Base-by-base conservation (phyloP, 768 basidiomycete species). In the Lactarius trivialis region DNA sequence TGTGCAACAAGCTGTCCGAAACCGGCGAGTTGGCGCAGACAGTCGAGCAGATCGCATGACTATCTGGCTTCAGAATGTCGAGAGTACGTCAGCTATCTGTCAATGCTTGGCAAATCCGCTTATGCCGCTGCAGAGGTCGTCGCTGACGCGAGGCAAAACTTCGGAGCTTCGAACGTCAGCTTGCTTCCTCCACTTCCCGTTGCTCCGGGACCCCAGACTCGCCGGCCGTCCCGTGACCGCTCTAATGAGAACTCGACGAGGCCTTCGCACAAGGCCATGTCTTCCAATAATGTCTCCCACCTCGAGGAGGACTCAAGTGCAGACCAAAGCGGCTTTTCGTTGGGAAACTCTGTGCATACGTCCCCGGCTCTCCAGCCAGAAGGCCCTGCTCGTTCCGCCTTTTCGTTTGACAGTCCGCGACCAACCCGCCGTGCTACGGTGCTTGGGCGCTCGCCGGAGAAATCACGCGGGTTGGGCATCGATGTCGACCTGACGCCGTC, bases 1-100 rank as follows among this genome's bases (percentile, higher is more conserved):
- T 28, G 80, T 83, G 54, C 78, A 76, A 41, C 80, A 83, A 66
- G 81, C 82, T 0, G 76, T 76, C 34, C 80, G 78, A 48, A 82
- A 76, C 67, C 82, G 83, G 62, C 79, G 76, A 43, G 67, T 82
- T 21, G 82, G 78, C 32, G 80, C 77, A 30, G 86, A 86, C 64
- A 79, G 77, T 39, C 74, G 76, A 54, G 64, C 76, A 3, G 89
- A 93, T 67, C 78, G 90, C 56, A 85, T 93, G 86, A 80, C 84
- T 1, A 75, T 87, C 56, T 93, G 91, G 91, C 87, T 91, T 74
- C 82, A 82, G 67, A 89, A 84, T 61, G 88, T 91, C 17, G 90
- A 93, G 74, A 86, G 91, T 91, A 71, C 70, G 89, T 82, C 9
- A 11, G 39, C 6, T 4, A 8, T 5, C 8, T 45, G 26, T 52